Percentiles rank a stretch among this genome's conserved stretches.
Evolutionary conservation across 148 eudicot genomes (phyloP).

Genomic region (Vaccinium myrtillus): DNA sequence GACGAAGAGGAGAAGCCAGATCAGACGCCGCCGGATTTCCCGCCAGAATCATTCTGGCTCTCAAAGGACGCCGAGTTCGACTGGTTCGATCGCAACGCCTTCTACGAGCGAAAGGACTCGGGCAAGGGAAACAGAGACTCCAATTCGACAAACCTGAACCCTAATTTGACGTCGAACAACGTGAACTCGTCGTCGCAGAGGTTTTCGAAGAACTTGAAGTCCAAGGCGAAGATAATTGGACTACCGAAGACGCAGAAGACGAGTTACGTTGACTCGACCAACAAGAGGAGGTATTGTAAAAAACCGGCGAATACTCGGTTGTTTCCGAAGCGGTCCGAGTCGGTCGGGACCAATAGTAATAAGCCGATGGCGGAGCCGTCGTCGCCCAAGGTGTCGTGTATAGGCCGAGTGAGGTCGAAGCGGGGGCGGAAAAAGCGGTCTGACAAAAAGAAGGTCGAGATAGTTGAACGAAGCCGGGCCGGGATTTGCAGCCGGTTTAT

Average conservation of each 20-base stretch:
- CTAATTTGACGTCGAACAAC: not conserved
- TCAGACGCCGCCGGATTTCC: slow-evolving; percentile 33
- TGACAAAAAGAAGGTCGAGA: not conserved
- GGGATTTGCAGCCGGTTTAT: slow-evolving; percentile 41
- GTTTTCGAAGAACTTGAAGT: slow-evolving; percentile 32
- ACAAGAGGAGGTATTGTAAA: slow-evolving; percentile 34
- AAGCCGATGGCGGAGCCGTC: slow-evolving; percentile 49
- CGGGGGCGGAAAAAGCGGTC: slow-evolving; percentile 36
- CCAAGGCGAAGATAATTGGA: slow-evolving; percentile 54
- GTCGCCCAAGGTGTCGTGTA: slow-evolving; percentile 91
- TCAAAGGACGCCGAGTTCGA: slow-evolving; percentile 80
- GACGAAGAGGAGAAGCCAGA: slow-evolving; percentile 1
- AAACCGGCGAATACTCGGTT: slow-evolving; percentile 36
- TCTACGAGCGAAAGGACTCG: slow-evolving; percentile 74
- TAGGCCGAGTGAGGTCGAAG: slow-evolving; percentile 76
- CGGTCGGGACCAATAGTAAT: slow-evolving; percentile 28
- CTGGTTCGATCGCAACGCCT: slow-evolving; percentile 80
- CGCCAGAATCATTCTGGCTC: slow-evolving; percentile 83
- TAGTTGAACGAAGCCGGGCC: slow-evolving; percentile 17
- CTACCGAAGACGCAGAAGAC: slow-evolving; percentile 68
- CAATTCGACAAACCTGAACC: slow-evolving; percentile 27
- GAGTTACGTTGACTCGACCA: slow-evolving; percentile 39
- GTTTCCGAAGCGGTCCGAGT: slow-evolving; percentile 61
- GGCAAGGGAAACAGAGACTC: slow-evolving; percentile 39
- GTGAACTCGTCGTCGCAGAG: slow-evolving; percentile 46